Evolutionary conservation across 345 rosid species (phyloP).

Genomic region (Eucalyptus viminalis): DNA sequence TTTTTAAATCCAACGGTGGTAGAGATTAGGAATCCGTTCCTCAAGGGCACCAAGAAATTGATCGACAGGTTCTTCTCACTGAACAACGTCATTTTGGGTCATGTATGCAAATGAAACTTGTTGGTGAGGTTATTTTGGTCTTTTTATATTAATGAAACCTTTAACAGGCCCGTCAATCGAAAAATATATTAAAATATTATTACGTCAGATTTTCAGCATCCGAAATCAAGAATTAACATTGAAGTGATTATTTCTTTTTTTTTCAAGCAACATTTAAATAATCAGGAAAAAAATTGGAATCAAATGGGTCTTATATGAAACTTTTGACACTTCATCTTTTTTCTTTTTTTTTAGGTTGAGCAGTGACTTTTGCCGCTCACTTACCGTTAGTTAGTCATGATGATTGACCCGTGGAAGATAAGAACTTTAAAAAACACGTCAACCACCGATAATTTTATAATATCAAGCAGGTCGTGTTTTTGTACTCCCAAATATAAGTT

Average conservation of each 20-base stretch:
- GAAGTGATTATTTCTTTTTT: background rate
- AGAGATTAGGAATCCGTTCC: too few species aligned
- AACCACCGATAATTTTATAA: background rate
- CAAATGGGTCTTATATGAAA: background rate
- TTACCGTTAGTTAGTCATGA: background rate
- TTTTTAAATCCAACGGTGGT: too few species aligned
- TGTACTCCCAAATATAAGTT: background rate
- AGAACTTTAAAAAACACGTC: background rate
- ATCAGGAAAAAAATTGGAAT: background rate
- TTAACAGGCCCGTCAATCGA: accelerated
- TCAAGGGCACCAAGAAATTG: background rate
- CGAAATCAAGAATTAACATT: too few species aligned
- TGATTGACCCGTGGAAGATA: background rate
- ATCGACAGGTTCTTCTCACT: background rate
- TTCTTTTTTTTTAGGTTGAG: too few species aligned
- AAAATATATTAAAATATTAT: too few species aligned
- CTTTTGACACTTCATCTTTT: background rate
- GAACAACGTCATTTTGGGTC: too few species aligned
- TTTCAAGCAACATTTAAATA: background rate
- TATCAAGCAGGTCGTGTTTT: background rate
- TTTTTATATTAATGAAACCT: too few species aligned
- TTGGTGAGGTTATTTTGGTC: too few species aligned
- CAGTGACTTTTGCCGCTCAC: background rate
- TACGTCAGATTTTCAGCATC: too few species aligned
- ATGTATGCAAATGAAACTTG: too few species aligned